These are phyloP conservation scores for Hypoxylon trugodes DNA, from an alignment of 495 filamentous ascomycete species.

Conservation along the genomic window DNA sequence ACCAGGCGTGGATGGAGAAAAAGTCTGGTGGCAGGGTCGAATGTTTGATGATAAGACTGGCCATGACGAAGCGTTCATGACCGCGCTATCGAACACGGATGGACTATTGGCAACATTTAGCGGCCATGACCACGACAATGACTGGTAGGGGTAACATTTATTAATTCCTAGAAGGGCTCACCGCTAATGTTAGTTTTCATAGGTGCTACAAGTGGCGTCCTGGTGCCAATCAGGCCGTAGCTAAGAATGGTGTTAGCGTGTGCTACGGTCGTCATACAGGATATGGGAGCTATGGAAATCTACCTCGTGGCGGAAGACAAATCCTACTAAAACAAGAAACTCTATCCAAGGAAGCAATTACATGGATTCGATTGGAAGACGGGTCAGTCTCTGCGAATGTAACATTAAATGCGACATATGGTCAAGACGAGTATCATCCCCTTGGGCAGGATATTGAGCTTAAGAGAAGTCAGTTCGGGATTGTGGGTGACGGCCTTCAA, in stretches of 20 bases:
- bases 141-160: background rate
- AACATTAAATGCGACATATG: background rate
- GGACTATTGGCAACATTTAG: background rate
- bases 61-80: background rate
- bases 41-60: background rate
- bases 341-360: background rate
- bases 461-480: background rate
- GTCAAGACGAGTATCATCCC: background rate
- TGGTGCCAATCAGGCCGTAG: background rate
- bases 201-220: background rate
- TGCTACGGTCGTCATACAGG: background rate
- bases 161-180: background rate
- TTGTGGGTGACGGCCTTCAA: background rate
- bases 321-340: background rate
- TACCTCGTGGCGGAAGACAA: background rate
- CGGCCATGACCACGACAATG: background rate
- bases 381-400: background rate
- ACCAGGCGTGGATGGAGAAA: background rate
- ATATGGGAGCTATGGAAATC: background rate
- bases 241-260: background rate
- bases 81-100: background rate
- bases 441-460: background rate
- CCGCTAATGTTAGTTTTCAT: background rate
- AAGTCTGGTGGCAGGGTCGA: background rate
- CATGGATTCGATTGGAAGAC: background rate